Base-by-base conservation (phyloP, 768 basidiomycete species). In the Suillus occidentalis region DNA sequence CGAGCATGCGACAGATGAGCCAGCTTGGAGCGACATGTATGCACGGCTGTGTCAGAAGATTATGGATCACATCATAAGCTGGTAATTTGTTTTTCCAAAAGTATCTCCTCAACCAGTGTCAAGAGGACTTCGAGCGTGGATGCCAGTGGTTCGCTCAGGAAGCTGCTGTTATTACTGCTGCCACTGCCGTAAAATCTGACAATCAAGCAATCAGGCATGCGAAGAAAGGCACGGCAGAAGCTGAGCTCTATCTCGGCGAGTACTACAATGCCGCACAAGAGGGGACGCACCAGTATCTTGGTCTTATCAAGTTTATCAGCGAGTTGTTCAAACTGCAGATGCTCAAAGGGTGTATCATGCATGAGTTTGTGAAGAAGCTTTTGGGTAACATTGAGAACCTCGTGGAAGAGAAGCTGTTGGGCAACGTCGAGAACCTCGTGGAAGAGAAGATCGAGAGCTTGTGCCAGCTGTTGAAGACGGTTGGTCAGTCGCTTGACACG, bases 311-410 rank as follows among this genome's bases (percentile, higher is more conserved):
- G 78, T 97, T 99, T 81, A 98, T 99, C 68, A 95, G 97, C 68
- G 97, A 99, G 80, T 82, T 99, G 63, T 99, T 95, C 89, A 98
- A 98, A 82, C 82, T 99, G 28, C 92, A 94, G 80, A 97, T 98
- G 95, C 82, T 99, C 63, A 95, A 94, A 56, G 94, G 95, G 80
- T 89, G 94, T 70, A 97, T 98, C 80, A 99, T 99, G 93, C 92
- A 95, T 81, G 93, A 95, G 79, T 99, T 96, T 83, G 89, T 98
- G 74, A 94, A 95, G 86, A 96, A 97, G 80, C 85, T 98, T 12
- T 83, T 99, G 16, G 87, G 90, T 63, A 98, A 99, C 73, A 91
- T 97, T 63, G 89, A 94, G 70, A 92, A 94, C 72, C 97, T 95
- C 0, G 97, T 97, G 72, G 97, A 99, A 79, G 97, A 98, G 86